phyloP scores from a whole-genome alignment of 108 stramenopile species.

The Fragilariopsis cylindrus region DNA sequence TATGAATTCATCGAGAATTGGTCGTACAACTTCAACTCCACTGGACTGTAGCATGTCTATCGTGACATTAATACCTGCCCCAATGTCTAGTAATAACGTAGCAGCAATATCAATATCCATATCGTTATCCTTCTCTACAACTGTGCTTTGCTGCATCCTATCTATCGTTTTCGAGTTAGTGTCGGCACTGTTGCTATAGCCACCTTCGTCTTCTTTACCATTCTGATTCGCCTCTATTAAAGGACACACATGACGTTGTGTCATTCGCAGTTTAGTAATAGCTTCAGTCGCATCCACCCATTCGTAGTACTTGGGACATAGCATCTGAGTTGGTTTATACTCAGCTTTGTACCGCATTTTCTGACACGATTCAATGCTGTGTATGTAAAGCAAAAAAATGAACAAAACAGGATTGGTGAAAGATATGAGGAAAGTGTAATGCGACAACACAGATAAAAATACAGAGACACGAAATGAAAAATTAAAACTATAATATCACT shows the following conservation, averaged over 20 bases:
- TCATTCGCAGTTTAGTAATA: constrained; percentile 33
- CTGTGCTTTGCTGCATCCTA: not conserved
- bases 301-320: constrained; percentile 74
- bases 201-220: constrained; percentile 9
- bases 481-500: not conserved
- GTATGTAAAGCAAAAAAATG: not conserved
- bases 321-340: constrained; percentile 90
- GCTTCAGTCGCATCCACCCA: constrained; percentile 87
- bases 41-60: constrained; percentile 65
- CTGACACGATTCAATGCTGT: constrained; percentile 80
- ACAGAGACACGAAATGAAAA: not conserved
- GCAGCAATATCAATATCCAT: constrained; percentile 17
- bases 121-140: not conserved
- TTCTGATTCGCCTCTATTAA: constrained; percentile 8
- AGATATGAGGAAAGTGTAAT: not conserved
- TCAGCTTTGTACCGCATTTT: constrained; percentile 98
- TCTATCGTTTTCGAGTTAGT: constrained; percentile 14
- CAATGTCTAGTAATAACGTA: constrained; percentile 57
- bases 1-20: constrained; percentile 62
- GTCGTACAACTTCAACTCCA: constrained; percentile 67
- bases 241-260: constrained; percentile 24
- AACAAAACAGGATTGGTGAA: not conserved
- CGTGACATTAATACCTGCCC: constrained; percentile 46
- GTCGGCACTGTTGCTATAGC: not conserved
- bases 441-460: not conserved